Conservation (phyloP, 2,329 filamentous ascomycete genomes). For the Periconia sp. region DNA sequence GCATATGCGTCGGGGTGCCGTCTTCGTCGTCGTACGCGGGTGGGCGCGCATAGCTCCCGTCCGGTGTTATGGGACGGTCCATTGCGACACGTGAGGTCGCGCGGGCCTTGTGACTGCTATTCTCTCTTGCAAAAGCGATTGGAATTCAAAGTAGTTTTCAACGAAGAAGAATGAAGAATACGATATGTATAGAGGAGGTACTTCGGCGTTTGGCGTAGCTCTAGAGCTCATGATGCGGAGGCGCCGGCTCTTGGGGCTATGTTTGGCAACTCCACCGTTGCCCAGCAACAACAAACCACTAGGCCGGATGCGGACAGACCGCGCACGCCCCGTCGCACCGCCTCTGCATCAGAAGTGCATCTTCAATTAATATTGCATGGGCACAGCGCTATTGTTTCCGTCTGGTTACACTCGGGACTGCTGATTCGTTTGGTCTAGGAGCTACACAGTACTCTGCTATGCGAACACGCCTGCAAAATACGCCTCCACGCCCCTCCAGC, state of each 20-base stretch:
- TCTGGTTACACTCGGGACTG: no score
- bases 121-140: background rate
- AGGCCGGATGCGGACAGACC: no score
- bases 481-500: slow-evolving; percentile 31
- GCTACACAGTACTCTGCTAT: no score
- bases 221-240: background rate
- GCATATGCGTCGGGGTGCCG: slow-evolving; percentile 37
- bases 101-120: background rate
- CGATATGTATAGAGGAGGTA: background rate
- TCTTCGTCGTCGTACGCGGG: slow-evolving; percentile 55
- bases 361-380: no score
- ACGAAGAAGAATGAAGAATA: background rate
- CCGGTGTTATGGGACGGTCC: slow-evolving; percentile 42
- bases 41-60: slow-evolving; percentile 46
- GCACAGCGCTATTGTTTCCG: no score
- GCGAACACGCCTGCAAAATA: slow-evolving; percentile 42
- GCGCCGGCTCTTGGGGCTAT: background rate
- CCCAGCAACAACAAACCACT: no score
- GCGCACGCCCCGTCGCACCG: no score
- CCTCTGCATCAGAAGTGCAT: no score
- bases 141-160: background rate
- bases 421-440: no score
- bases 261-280: background rate
- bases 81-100: slow-evolving; percentile 21
- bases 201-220: background rate